A percentile compares a stretch with the other conserved stretches of the same genome.
Conservation (phyloP, 148 eudicot species). For the Rhododendron molle region DNA sequence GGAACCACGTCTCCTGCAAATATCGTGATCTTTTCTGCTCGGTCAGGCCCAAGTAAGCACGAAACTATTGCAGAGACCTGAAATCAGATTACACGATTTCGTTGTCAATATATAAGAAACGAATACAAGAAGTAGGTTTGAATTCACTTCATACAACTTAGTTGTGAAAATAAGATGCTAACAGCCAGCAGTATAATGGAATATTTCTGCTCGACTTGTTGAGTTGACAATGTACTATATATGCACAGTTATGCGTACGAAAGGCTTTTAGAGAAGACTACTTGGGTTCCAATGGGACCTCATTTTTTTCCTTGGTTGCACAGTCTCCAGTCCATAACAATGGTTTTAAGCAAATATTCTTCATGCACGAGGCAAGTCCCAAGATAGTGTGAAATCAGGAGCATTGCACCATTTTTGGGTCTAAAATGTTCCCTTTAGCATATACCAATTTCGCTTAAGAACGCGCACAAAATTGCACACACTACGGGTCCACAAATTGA, state of each 20-base stretch:
- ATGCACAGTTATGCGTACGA: not conserved
- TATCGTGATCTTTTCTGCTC: conserved; percentile 83
- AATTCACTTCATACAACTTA: not conserved
- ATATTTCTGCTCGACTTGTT: too few relatives aligned
- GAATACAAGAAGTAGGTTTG: not conserved
- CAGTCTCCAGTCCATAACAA: not conserved
- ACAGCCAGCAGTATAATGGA: not conserved
- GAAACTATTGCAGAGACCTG: conserved; percentile 99
- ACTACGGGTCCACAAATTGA: not conserved
- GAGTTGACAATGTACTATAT: too few relatives aligned
- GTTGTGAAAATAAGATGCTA: not conserved
- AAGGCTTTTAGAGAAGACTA: not conserved
- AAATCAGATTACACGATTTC: conserved; percentile 10
- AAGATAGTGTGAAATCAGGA: not conserved
- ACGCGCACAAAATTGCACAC: not conserved
- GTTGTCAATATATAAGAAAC: not conserved
- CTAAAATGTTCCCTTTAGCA: not conserved
- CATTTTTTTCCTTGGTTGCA: not conserved
- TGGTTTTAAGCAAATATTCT: not conserved
- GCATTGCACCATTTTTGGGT: not conserved
- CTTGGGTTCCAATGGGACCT: not conserved
- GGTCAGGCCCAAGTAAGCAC: conserved; percentile 76
- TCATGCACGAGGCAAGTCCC: not conserved
- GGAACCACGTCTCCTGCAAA: conserved; percentile 99
- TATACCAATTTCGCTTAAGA: not conserved